Evolutionary conservation across 2,329 filamentous ascomycete species (phyloP).

Genomic region (Cylindrodendrum hubeiense): DNA sequence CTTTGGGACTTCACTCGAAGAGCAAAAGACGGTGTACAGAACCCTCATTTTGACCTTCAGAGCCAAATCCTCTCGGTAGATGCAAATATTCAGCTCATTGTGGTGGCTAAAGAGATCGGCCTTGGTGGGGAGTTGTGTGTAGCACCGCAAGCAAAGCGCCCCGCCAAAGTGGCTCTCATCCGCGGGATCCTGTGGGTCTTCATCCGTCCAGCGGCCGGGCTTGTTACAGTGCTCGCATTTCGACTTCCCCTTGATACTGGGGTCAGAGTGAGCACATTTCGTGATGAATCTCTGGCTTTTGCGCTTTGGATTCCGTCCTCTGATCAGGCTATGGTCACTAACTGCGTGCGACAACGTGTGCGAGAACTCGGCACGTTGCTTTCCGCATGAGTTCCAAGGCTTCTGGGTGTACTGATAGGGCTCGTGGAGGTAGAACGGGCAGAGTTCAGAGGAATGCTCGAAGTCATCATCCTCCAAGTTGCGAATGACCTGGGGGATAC

Average conservation of each 20-base stretch:
- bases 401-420: slow-evolving; percentile 7
- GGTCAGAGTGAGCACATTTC: slow-evolving; percentile 22
- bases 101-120: slow-evolving; percentile 31
- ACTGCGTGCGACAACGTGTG: slow-evolving; percentile 36
- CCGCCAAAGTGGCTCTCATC: slow-evolving; percentile 28
- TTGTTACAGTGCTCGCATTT: slow-evolving; percentile 29
- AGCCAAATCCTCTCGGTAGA: slow-evolving; percentile 8
- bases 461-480: slow-evolving; percentile 13
- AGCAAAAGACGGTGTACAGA: slow-evolving; percentile 27
- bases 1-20: slow-evolving; percentile 1
- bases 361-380: slow-evolving; percentile 30
- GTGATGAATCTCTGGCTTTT: slow-evolving; percentile 32
- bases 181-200: slow-evolving; percentile 23
- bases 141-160: slow-evolving; percentile 38
- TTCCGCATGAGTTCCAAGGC: slow-evolving; percentile 18
- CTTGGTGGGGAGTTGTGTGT: slow-evolving; percentile 27
- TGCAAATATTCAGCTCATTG: slow-evolving; percentile 23
- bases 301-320: slow-evolving; percentile 30
- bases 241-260: slow-evolving; percentile 30
- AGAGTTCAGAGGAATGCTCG: slow-evolving; percentile 16
- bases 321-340: slow-evolving; percentile 40
- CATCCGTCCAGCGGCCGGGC: slow-evolving; percentile 28
- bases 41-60: slow-evolving; percentile 26
- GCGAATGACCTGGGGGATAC: slow-evolving; percentile 2
- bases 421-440: slow-evolving; percentile 13